phyloP scores from a whole-genome alignment of 2,329 filamentous ascomycete species.

The Nothophoma quercina region DNA sequence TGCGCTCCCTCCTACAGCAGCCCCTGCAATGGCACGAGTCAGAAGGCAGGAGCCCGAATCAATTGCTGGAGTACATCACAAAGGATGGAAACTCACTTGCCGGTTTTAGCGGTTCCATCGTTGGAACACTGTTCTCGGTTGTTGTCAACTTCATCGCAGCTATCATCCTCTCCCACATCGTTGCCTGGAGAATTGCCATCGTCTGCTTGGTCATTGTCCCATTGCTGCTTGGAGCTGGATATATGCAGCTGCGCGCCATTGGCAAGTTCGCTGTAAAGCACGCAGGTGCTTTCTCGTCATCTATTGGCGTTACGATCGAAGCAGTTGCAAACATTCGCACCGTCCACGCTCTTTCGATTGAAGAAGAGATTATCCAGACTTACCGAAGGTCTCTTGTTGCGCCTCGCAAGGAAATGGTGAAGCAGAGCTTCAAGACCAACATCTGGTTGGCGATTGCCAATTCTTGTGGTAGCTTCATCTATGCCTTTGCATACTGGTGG shows the following conservation, averaged over 20 bases:
- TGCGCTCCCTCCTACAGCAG: conserved; percentile 71
- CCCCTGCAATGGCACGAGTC: conserved; percentile 76
- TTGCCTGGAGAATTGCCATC: conserved; percentile 79
- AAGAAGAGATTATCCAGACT: conserved; percentile 57
- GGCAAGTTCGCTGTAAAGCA: conserved; percentile 65
- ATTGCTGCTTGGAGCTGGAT: conserved; percentile 71
- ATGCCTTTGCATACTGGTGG: conserved; percentile 83
- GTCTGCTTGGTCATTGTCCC: conserved; percentile 75
- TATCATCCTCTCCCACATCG: conserved; percentile 72
- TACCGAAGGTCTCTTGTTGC: conserved; percentile 56
- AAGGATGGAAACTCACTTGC: conserved; percentile 72
- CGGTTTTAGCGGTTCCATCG: conserved; percentile 73
- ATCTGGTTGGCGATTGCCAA: conserved; percentile 68
- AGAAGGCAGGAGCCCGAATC: conserved; percentile 65
- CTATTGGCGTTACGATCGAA: conserved; percentile 61
- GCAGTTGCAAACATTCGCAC: conserved; percentile 62
- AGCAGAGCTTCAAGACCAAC: conserved; percentile 62
- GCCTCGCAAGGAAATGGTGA: conserved; percentile 58
- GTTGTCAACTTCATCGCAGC: conserved; percentile 72
- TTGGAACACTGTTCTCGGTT: conserved; percentile 74
- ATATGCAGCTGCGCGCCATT: conserved; percentile 72
- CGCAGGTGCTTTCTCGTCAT: conserved; percentile 59
- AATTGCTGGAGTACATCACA: conserved; percentile 72
- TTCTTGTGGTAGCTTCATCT: conserved; percentile 70
- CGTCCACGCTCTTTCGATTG: conserved; percentile 60